Conservation (phyloP, 495 filamentous ascomycete species). For the Podospora pseudoanserina region DNA sequence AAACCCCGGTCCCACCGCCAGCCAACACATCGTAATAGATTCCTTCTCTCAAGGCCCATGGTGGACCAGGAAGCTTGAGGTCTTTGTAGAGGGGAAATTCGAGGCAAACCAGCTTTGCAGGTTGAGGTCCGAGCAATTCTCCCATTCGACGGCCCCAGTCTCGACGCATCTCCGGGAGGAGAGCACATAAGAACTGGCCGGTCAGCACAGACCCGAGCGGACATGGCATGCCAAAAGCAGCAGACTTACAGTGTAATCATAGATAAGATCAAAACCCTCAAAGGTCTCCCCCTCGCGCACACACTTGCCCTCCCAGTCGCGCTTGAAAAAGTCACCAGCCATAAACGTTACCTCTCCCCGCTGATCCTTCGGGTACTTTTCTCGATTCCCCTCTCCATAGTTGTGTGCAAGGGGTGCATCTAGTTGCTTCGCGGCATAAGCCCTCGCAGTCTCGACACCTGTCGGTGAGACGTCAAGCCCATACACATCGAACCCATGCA, state of each 20-base stretch:
- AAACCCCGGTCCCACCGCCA: slow-evolving; percentile 59
- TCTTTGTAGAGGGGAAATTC: slow-evolving; percentile 74
- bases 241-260: slow-evolving; percentile 69
- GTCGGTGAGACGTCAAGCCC: slow-evolving; percentile 62
- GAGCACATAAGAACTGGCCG: slow-evolving; percentile 68
- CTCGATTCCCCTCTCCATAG: slow-evolving; percentile 15
- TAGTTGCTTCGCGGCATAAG: slow-evolving; percentile 21
- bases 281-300: slow-evolving; percentile 32
- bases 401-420: slow-evolving; percentile 39
- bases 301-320: slow-evolving; percentile 53
- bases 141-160: slow-evolving; percentile 63
- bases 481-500: slow-evolving; percentile 66
- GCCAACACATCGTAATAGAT: slow-evolving; percentile 63
- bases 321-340: slow-evolving; percentile 65
- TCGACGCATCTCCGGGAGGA: slow-evolving; percentile 59
- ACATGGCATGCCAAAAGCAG: not conserved
- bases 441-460: slow-evolving; percentile 54
- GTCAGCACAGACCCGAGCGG: not conserved
- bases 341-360: slow-evolving; percentile 55
- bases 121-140: slow-evolving; percentile 56
- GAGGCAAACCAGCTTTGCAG: slow-evolving; percentile 62
- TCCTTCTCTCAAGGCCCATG: slow-evolving; percentile 54
- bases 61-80: slow-evolving; percentile 59
- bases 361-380: not conserved
- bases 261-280: slow-evolving; percentile 63